Percentiles rank a stretch among this genome's conserved stretches.
phyloP scores from a whole-genome alignment of 2,329 filamentous ascomycete genomes.

The Neofusicoccum laricinum region DNA sequence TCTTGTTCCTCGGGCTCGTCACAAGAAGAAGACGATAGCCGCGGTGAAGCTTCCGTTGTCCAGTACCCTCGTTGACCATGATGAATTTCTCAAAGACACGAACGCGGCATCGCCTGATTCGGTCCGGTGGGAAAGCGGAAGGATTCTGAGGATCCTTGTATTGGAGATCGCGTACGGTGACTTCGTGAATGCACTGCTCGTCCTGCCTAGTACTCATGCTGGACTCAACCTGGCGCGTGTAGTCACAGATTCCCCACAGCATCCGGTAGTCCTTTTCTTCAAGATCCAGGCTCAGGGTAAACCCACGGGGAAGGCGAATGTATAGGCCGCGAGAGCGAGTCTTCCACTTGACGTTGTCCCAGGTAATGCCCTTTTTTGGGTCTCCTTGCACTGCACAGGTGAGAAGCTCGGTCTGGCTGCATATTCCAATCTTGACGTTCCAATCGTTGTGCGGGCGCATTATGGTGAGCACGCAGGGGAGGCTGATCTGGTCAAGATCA shows the following conservation, averaged over 20 bases:
- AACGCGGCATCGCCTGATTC: slow-evolving; percentile 68
- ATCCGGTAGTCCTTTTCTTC: slow-evolving; percentile 74
- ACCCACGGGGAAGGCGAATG: slow-evolving; percentile 71
- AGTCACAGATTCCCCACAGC: slow-evolving; percentile 81
- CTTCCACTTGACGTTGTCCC: slow-evolving; percentile 81
- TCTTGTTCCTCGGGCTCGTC: slow-evolving; percentile 74
- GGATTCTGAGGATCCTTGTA: slow-evolving; percentile 74
- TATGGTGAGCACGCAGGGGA: slow-evolving; percentile 74
- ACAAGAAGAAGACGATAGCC: slow-evolving; percentile 77
- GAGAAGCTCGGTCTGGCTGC: slow-evolving; percentile 75
- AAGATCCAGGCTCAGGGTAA: slow-evolving; percentile 68
- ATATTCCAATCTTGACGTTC: slow-evolving; percentile 68
- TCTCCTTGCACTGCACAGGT: slow-evolving; percentile 71
- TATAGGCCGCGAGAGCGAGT: slow-evolving; percentile 64
- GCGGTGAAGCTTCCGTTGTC: slow-evolving; percentile 69
- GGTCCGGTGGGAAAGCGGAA: slow-evolving; percentile 71
- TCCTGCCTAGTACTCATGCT: slow-evolving; percentile 67
- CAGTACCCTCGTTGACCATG: slow-evolving; percentile 68
- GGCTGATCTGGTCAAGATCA: slow-evolving; percentile 64
- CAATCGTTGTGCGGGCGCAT: slow-evolving; percentile 67
- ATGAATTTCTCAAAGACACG: slow-evolving; percentile 71
- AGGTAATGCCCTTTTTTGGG: slow-evolving; percentile 66
- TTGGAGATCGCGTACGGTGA: slow-evolving; percentile 70
- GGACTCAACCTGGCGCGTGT: slow-evolving; percentile 71
- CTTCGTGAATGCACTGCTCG: slow-evolving; percentile 68